Percentiles rank a stretch among this genome's conserved stretches.
phyloP scores from a whole-genome alignment of 2,329 filamentous ascomycete genomes.

The Fragosphaeria purpurea region DNA sequence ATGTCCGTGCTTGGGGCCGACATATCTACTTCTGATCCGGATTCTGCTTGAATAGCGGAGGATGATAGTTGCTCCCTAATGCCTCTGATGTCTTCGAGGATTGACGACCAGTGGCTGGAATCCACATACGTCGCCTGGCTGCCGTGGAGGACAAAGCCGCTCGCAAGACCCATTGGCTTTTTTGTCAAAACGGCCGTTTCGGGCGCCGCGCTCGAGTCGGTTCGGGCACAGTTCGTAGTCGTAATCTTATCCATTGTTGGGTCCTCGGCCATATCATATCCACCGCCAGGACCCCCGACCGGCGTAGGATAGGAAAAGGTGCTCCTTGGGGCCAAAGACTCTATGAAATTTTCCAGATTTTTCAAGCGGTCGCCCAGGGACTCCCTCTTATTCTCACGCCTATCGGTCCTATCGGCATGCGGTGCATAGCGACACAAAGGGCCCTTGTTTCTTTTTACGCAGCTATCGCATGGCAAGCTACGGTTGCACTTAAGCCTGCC shows the following conservation, averaged over 20 bases:
- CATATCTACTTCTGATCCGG: background rate
- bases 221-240: too few relatives aligned
- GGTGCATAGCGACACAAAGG: slow-evolving; percentile 20
- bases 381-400: background rate
- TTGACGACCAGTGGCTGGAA: slow-evolving; percentile 24
- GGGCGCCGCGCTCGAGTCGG: too few relatives aligned
- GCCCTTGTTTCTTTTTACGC: slow-evolving; percentile 17
- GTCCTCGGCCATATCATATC: too few relatives aligned
- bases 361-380: slow-evolving; percentile 17
- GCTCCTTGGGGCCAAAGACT: slow-evolving; percentile 5
- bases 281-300: too few relatives aligned
- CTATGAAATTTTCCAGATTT: slow-evolving; percentile 19
- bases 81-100: slow-evolving; percentile 24
- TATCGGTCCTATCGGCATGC: slow-evolving; percentile 17
- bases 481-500: slow-evolving; percentile 24
- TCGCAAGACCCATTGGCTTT: background rate
- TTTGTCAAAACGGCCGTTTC: too few relatives aligned
- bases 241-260: too few relatives aligned
- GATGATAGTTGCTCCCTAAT: slow-evolving; percentile 20
- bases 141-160: slow-evolving; percentile 1
- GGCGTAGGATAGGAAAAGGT: too few relatives aligned
- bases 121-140: slow-evolving; percentile 21
- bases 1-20: background rate
- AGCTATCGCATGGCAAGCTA: slow-evolving; percentile 21
- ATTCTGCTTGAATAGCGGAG: background rate